A percentile compares a stretch with the other conserved stretches of the same genome.
Conservation (phyloP, 1,284 basidiomycete species). For the Fomes fomentarius region DNA sequence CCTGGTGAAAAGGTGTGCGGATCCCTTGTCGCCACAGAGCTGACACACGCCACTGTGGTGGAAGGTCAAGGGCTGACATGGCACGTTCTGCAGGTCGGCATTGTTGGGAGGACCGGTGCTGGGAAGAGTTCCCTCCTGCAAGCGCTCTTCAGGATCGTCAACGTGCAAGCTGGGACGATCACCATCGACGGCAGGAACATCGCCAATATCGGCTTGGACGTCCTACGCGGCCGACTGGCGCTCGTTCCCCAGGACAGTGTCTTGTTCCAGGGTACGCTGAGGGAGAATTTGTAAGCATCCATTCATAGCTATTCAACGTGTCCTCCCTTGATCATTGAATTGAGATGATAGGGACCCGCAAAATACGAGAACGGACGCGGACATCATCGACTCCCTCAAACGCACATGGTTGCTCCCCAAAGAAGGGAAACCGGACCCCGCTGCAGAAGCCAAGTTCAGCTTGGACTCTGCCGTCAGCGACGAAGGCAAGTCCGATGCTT, state of each 20-base stretch:
- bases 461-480: slow-evolving; percentile 66
- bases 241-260: slow-evolving; percentile 75
- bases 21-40: not conserved
- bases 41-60: too few species aligned
- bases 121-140: slow-evolving; percentile 81
- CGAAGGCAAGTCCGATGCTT: slow-evolving; percentile 46
- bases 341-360: slow-evolving; percentile 53
- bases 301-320: not conserved
- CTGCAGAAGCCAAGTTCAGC: slow-evolving; percentile 65
- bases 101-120: slow-evolving; percentile 77
- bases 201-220: slow-evolving; percentile 55
- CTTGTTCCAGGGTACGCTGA: slow-evolving; percentile 66
- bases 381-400: slow-evolving; percentile 54
- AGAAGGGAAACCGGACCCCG: slow-evolving; percentile 50
- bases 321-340: not conserved
- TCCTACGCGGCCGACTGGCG: slow-evolving; percentile 63
- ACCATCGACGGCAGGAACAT: slow-evolving; percentile 75
- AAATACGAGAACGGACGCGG: slow-evolving; percentile 51
- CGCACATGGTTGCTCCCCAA: slow-evolving; percentile 62
- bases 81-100: slow-evolving; percentile 69
- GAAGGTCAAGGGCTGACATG: too few species aligned
- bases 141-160: slow-evolving; percentile 75
- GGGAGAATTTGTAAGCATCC: slow-evolving; percentile 64
- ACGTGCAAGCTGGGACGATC: slow-evolving; percentile 64
- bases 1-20: slow-evolving; percentile 75